Evolutionary conservation across 2,329 filamentous ascomycete species (phyloP).

Genomic region (Metarhizium humberi): DNA sequence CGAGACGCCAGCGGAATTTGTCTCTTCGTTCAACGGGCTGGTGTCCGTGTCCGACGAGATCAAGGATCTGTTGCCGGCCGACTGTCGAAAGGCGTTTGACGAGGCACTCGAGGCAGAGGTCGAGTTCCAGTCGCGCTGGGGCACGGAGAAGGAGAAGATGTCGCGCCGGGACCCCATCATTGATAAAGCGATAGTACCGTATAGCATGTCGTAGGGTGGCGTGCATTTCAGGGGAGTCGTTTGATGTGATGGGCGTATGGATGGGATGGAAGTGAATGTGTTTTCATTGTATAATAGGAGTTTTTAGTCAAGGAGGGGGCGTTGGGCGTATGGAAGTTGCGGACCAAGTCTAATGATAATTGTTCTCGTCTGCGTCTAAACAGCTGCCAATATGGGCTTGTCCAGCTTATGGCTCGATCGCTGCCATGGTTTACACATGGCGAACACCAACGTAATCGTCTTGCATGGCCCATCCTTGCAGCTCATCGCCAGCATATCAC

Average conservation of each 20-base stretch:
- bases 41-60: slow-evolving; percentile 56
- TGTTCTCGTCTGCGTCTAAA: not conserved
- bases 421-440: too few relatives aligned
- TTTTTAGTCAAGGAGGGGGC: not conserved
- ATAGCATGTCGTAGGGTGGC: slow-evolving; percentile 28
- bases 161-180: slow-evolving; percentile 45
- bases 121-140: slow-evolving; percentile 69
- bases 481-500: too few relatives aligned
- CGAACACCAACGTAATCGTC: too few relatives aligned
- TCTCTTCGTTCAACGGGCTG: slow-evolving; percentile 50
- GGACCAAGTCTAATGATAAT: not conserved
- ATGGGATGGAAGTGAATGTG: not conserved
- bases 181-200: slow-evolving; percentile 56
- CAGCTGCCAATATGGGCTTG: not conserved
- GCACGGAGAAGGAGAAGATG: slow-evolving; percentile 51
- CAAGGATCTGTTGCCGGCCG: slow-evolving; percentile 53
- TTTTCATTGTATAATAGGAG: not conserved
- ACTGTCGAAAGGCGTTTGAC: slow-evolving; percentile 66
- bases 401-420: too few relatives aligned
- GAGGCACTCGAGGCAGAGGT: slow-evolving; percentile 54
- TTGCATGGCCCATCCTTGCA: too few relatives aligned
- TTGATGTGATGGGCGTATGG: not conserved
- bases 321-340: not conserved
- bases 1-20: slow-evolving; percentile 34
- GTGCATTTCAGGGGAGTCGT: not conserved